These are phyloP conservation scores for Apophysomyces variabilis DNA, from an alignment of 371 early-diverging fungal species.

Conservation along the genomic window DNA sequence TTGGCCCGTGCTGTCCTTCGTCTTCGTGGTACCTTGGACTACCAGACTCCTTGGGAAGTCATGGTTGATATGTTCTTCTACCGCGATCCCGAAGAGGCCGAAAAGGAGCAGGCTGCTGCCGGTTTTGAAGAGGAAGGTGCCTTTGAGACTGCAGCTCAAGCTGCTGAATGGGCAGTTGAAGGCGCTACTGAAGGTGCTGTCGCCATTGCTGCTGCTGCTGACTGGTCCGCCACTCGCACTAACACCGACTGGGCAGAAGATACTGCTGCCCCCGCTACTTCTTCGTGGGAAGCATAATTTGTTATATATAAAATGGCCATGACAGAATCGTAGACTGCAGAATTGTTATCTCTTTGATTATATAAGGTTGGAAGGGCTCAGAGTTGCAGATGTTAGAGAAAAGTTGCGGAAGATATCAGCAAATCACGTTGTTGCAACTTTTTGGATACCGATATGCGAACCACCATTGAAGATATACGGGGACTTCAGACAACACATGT, in stretches of 20 bases:
- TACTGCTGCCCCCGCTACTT: constrained; percentile 29
- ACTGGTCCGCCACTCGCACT: constrained; percentile 25
- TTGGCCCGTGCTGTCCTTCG: constrained; percentile 98
- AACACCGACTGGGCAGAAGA: constrained; percentile 43
- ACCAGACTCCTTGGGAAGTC: constrained; percentile 87
- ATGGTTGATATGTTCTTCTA: constrained; percentile 99
- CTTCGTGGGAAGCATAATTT: constrained; percentile 38
- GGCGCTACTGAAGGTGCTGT: constrained; percentile 29
- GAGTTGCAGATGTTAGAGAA: no score
- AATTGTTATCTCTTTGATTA: background rate
- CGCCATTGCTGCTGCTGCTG: constrained; percentile 30
- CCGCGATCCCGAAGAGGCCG: constrained; percentile 91
- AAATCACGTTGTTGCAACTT: no score
- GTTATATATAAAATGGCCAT: background rate
- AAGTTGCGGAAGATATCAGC: no score
- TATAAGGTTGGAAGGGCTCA: background rate
- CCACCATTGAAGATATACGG: no score
- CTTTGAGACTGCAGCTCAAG: constrained; percentile 24
- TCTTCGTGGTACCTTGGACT: constrained; percentile 91
- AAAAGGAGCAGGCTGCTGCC: constrained; percentile 62
- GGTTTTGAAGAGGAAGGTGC: constrained; percentile 15
- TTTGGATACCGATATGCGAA: no score
- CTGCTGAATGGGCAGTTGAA: constrained; percentile 38
- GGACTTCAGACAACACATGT: no score
- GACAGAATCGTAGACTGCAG: no score